phyloP scores from a whole-genome alignment of 176 grass and related monocot genomes.

The Poa pratensis region DNA sequence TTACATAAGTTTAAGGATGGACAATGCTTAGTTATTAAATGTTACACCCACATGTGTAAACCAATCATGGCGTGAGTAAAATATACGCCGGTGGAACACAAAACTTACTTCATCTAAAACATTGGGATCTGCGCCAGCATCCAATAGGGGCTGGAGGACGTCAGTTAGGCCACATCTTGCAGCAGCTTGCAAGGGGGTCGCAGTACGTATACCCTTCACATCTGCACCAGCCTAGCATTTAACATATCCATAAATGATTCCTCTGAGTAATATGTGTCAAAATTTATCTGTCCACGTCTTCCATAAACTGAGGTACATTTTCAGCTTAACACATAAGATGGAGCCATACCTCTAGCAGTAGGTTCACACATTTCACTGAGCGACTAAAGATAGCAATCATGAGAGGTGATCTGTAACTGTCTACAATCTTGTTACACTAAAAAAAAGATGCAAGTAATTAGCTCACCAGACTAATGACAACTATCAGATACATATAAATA shows the following conservation, averaged over 20 bases:
- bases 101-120: not conserved
- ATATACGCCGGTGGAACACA: not conserved
- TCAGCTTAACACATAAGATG: not conserved
- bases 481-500: not conserved
- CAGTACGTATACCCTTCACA: not conserved
- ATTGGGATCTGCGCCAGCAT: slow-evolving; percentile 1
- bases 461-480: not conserved
- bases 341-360: not conserved
- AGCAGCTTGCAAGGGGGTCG: not conserved
- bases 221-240: slow-evolving; percentile 2
- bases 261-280: not conserved
- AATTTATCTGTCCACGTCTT: not conserved
- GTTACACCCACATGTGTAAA: not conserved
- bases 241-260: not conserved
- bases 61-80: not conserved
- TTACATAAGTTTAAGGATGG: not conserved
- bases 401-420: not conserved
- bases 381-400: not conserved
- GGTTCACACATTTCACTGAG: slow-evolving; percentile 14
- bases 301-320: not conserved
- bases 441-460: not conserved
- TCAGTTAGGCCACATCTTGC: not conserved
- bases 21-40: not conserved
- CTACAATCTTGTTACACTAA: not conserved
- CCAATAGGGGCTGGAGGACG: not conserved